Evolutionary conservation across 129 eudicot genomes (phyloP), one percentile per base, ranked within the genome.

Genomic region (Apium graveolens): DNA sequence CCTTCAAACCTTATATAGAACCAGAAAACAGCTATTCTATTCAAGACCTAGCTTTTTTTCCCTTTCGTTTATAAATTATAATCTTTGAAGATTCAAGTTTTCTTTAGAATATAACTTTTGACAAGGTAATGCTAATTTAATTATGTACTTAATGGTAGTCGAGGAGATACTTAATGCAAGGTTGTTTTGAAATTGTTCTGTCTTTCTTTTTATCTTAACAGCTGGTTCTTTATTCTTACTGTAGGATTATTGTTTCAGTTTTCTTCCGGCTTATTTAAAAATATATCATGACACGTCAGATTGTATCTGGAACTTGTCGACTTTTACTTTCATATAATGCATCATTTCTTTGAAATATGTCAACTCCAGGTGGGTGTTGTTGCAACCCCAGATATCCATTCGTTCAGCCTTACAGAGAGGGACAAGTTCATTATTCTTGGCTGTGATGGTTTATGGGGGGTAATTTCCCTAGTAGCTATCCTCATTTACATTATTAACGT

Each of bases 361-460:
- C 31, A 44, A 38, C 79, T 81, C 80, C 91, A 90, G 95, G 91
- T 90, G 74, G 95, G 95, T 79, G 95, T 90, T 77, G 75, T 85
- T 78, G 85, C 95, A 78, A 84, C 83, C 27, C 95, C 95, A 74
- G 91, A 90, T 81, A 79, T 90, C 80, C 89, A 87, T 75, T 90
- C 95, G 8, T 90, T 90, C 84, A 87, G 84, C 76, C 88, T 90
- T 45, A 90, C 95, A 17, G 87, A 90, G 78, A 85, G 91, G 80
- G 95, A 90, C 38, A 78, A 85, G 79, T 90, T 90, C 76, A 87
- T 90, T 34, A 85, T 90, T 84, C 91, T 90, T 71, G 95, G 91
- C 57, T 90, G 95, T 78, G 95, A 90, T 85, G 95, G 95, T 79
- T 85, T 90, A 78, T 90, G 95, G 95, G 95, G 95, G 86, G 95